Percentiles rank a stretch among this genome's conserved stretches.
Evolutionary conservation across 1,284 basidiomycete species (phyloP).

Genomic region (Puccinia brachypodii): DNA sequence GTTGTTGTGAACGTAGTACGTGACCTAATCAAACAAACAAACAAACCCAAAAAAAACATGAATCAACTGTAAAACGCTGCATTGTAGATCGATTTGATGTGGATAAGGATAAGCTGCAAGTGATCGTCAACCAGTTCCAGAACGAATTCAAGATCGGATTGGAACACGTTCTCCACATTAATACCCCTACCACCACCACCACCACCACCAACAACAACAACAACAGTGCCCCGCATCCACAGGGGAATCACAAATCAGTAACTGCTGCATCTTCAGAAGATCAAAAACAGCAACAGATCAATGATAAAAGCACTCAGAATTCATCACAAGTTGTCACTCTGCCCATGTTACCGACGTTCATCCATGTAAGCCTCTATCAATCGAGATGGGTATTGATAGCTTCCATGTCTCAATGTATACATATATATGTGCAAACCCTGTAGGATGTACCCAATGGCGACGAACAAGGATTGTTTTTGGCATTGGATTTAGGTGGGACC

Average conservation of each 20-base stretch:
- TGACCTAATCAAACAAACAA: neutral
- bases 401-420: too few relatives aligned
- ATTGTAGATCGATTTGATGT: slow-evolving; percentile 39
- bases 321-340: slow-evolving; percentile 43
- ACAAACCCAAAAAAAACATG: neutral
- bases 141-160: slow-evolving; percentile 39
- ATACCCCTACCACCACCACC: neutral
- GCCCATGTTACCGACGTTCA: slow-evolving; percentile 53
- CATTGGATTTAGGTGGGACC: slow-evolving; percentile 90
- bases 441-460: slow-evolving; percentile 78
- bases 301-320: slow-evolving; percentile 15
- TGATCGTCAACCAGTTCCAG: slow-evolving; percentile 35
- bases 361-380: slow-evolving; percentile 40
- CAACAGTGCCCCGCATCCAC: slow-evolving; percentile 1
- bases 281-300: slow-evolving; percentile 32
- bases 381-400: too few relatives aligned
- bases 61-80: neutral
- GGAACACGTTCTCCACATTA: slow-evolving; percentile 11
- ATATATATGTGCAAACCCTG: too few relatives aligned
- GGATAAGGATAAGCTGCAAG: slow-evolving; percentile 21
- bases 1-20: too few relatives aligned
- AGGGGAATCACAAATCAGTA: slow-evolving; percentile 52
- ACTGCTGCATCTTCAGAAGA: slow-evolving; percentile 50
- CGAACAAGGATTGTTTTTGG: slow-evolving; percentile 88
- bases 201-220: neutral